Evolutionary conservation across 257 asterid species (phyloP).

Genomic region (Solanum paucissectum): DNA sequence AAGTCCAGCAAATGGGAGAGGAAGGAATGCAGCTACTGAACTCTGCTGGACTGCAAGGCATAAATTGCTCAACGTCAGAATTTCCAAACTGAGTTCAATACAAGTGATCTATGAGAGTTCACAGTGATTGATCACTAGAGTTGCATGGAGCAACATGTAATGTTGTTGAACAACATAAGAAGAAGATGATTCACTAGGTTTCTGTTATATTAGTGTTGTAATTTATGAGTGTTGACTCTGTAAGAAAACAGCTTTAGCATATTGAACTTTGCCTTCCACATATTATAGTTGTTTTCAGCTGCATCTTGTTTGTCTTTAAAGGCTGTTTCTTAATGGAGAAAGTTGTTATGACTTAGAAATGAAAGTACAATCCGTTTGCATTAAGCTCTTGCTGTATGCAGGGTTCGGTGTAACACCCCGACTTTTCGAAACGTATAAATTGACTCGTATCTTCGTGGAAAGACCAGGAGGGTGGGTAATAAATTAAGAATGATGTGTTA

Average conservation of each 20-base stretch:
- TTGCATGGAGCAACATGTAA: background rate
- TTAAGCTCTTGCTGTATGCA: background rate
- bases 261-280: background rate
- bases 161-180: background rate
- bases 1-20: conserved; percentile 98
- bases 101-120: background rate
- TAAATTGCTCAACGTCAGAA: conserved; percentile 24
- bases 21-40: conserved; percentile 95
- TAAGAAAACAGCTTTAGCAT: background rate
- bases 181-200: background rate
- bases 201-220: background rate
- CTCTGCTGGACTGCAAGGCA: conserved; percentile 42
- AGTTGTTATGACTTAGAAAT: background rate
- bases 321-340: background rate
- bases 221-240: background rate
- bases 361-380: background rate
- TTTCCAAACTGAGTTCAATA: conserved; percentile 26
- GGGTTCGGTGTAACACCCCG: background rate
- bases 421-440: no score
- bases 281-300: background rate
- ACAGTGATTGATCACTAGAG: background rate
- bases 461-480: no score
- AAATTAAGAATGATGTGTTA: no score
- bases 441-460: no score
- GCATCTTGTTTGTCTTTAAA: background rate